These are phyloP conservation scores for Penicillium atrosanguineum DNA, from an alignment of 495 filamentous ascomycete genomes.

Conservation along the genomic window DNA sequence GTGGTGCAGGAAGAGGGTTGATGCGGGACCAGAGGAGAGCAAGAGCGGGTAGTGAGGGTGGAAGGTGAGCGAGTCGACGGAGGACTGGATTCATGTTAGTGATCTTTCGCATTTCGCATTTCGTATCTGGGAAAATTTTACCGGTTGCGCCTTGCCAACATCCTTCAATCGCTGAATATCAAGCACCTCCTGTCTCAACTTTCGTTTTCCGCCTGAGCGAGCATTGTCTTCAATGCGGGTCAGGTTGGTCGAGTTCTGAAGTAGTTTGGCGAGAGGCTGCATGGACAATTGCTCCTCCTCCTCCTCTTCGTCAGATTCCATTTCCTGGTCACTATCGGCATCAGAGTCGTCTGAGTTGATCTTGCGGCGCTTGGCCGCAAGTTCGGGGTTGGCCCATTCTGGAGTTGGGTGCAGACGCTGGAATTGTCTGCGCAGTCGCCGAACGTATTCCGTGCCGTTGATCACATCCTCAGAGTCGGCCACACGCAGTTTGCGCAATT, in stretches of 20 bases:
- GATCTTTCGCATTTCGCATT: background rate
- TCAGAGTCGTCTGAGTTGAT: constrained; percentile 49
- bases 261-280: constrained; percentile 74
- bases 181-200: constrained; percentile 79
- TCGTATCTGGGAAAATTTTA: constrained; percentile 30
- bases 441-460: constrained; percentile 79
- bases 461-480: constrained; percentile 82
- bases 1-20: constrained; percentile 84
- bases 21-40: constrained; percentile 81
- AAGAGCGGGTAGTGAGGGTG: constrained; percentile 85
- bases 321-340: constrained; percentile 31
- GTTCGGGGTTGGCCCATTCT: constrained; percentile 64
- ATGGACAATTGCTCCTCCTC: constrained; percentile 61
- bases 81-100: constrained; percentile 52
- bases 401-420: constrained; percentile 75
- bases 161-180: constrained; percentile 76
- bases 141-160: constrained; percentile 56
- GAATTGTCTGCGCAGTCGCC: constrained; percentile 76
- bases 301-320: constrained; percentile 61
- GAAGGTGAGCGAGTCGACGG: constrained; percentile 80
- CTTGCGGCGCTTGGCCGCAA: constrained; percentile 50
- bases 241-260: constrained; percentile 63
- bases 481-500: constrained; percentile 75
- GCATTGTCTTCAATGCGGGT: constrained; percentile 43
- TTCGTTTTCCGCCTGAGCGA: constrained; percentile 47